A percentile compares a stretch with the other conserved stretches of the same genome.
These are phyloP conservation scores for Salvia sclarea DNA, from an alignment of 305 asterid species.

Conservation along the genomic window DNA sequence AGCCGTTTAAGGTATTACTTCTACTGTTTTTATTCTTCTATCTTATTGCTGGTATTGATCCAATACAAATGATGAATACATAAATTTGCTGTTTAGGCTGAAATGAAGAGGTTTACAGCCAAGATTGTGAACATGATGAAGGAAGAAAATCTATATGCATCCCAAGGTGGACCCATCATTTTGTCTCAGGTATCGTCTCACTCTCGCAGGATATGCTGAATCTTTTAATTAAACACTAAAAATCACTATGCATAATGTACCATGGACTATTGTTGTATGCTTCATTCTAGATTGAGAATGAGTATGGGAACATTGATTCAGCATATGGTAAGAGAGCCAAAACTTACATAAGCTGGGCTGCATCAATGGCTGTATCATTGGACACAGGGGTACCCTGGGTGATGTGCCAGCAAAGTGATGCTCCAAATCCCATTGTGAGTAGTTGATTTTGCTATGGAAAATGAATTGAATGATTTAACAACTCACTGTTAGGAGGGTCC, in stretches of 20 bases:
- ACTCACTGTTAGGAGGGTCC: neutral
- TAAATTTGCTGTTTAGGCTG: constrained; percentile 53
- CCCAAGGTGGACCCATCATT: constrained; percentile 96
- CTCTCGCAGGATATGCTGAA: neutral
- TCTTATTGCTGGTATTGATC: constrained; percentile 1
- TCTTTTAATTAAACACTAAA: neutral
- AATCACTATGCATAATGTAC: neutral
- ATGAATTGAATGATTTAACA: neutral
- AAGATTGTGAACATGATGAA: constrained; percentile 91
- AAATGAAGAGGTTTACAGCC: constrained; percentile 89
- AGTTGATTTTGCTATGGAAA: neutral
- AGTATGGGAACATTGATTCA: constrained; percentile 72
- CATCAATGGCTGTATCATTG: constrained; percentile 68
- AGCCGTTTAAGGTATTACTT: constrained; percentile 79
- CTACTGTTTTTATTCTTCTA: neutral
- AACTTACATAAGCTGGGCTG: constrained; percentile 82
- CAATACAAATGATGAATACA: neutral
- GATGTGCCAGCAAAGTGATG: constrained; percentile 92
- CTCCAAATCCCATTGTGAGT: constrained; percentile 87
- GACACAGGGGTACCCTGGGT: constrained; percentile 93
- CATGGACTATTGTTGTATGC: neutral
- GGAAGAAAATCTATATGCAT: constrained; percentile 78
- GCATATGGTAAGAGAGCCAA: constrained; percentile 66
- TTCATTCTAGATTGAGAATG: constrained; percentile 76
- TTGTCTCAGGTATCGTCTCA: constrained; percentile 79